phyloP scores from a whole-genome alignment of 768 basidiomycete genomes.

The Postia placenta region DNA sequence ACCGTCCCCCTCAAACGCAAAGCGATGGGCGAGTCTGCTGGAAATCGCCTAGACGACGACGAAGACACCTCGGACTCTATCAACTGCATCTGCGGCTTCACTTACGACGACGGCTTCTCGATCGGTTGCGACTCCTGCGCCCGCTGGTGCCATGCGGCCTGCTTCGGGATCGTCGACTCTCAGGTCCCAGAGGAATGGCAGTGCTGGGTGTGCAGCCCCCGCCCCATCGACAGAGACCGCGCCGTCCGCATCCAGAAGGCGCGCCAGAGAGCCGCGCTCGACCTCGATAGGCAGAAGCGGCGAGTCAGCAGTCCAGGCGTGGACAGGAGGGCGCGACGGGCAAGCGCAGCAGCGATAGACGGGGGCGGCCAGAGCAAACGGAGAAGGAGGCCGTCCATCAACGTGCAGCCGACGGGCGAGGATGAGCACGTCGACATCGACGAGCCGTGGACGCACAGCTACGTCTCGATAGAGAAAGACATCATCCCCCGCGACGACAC shows the following conservation, averaged over 20 bases:
- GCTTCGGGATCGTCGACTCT: conserved; percentile 57
- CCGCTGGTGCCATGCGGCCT: conserved; percentile 81
- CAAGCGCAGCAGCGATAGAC: conserved; percentile 30
- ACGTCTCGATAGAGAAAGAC: conserved; percentile 42
- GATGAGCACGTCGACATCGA: conserved; percentile 48
- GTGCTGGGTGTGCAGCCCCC: conserved; percentile 65
- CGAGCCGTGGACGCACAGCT: conserved; percentile 38
- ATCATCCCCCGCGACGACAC: conserved; percentile 36
- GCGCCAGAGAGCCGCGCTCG: conserved; percentile 28
- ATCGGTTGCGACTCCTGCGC: conserved; percentile 82
- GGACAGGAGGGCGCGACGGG: conserved; percentile 30
- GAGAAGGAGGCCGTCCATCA: conserved; percentile 34
- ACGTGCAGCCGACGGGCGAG: conserved; percentile 24
- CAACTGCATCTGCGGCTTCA: conserved; percentile 69
- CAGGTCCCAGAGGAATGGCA: conserved; percentile 68
- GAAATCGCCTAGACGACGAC: conserved; percentile 10
- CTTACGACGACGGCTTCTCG: conserved; percentile 76
- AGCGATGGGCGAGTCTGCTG: neutral
- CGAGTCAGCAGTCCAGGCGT: conserved; percentile 36
- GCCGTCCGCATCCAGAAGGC: conserved; percentile 41
- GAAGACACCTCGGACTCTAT: conserved; percentile 39
- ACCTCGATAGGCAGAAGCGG: conserved; percentile 19
- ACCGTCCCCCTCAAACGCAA: conserved; percentile 38
- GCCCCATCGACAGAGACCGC: conserved; percentile 40
- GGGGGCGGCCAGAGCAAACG: conserved; percentile 31